Evolutionary conservation across 2,329 filamentous ascomycete species (phyloP).

Genomic region (Alternaria sp.): DNA sequence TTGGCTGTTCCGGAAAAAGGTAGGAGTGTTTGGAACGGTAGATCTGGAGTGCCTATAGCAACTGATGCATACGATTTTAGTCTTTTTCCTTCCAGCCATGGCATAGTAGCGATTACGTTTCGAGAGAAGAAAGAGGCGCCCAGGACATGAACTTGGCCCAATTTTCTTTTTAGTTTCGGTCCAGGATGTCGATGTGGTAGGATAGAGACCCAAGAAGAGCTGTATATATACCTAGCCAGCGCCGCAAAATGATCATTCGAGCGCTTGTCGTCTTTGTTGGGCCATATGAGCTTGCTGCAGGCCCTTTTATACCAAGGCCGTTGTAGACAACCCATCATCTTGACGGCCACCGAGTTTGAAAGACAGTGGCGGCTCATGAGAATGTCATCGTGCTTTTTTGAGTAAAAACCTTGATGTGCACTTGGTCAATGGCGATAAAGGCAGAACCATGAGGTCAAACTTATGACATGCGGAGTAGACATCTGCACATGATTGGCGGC

Average conservation of each 20-base stretch:
- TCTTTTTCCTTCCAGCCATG: not conserved
- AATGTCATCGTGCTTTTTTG: fast-evolving
- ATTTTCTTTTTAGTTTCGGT: fast-evolving
- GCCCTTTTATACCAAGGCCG: not conserved
- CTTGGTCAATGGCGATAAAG: not conserved
- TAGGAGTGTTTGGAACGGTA: not conserved
- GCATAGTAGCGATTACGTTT: not conserved
- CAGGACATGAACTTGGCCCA: not conserved
- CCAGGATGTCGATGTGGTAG: not conserved
- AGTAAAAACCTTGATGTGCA: not conserved
- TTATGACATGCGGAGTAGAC: not conserved
- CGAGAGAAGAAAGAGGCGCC: not conserved
- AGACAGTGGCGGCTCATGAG: not conserved
- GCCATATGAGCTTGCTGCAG: not conserved
- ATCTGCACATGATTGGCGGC: not conserved
- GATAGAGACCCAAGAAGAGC: not conserved
- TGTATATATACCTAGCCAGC: not conserved
- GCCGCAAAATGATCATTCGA: not conserved
- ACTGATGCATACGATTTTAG: not conserved
- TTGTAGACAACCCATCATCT: not conserved
- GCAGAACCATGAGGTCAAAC: not conserved
- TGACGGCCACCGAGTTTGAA: not conserved
- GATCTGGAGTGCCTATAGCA: not conserved
- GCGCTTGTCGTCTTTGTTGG: not conserved
- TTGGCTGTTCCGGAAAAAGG: not conserved